Conservation (phyloP, 2,329 filamentous ascomycete species). For the Trichoderma gracile region DNA sequence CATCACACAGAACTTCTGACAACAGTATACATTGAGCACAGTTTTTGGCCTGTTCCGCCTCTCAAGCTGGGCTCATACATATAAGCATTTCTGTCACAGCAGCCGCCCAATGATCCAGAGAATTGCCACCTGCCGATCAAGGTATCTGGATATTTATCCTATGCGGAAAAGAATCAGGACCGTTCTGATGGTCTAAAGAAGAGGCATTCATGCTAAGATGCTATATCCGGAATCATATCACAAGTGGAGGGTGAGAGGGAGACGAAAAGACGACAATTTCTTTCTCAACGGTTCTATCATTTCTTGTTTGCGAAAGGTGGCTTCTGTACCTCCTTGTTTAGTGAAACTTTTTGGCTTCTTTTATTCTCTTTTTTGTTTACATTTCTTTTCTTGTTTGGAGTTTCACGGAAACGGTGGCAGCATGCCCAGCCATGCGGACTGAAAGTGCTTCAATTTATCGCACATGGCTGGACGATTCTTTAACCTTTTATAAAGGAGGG, state of each 20-base stretch:
- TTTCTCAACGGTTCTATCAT: not conserved
- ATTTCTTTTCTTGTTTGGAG: constrained; percentile 16
- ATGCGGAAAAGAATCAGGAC: not conserved
- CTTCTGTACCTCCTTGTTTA: not conserved
- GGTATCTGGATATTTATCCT: not conserved
- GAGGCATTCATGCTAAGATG: not conserved
- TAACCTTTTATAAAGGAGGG: not conserved
- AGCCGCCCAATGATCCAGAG: not conserved
- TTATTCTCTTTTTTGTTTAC: not conserved
- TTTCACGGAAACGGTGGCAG: constrained; percentile 17
- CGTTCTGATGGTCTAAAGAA: not conserved
- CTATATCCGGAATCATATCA: not conserved
- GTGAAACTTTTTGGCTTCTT: not conserved
- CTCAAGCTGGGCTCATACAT: not conserved
- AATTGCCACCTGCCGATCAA: not conserved
- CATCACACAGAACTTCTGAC: not conserved
- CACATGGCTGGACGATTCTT: constrained; percentile 23
- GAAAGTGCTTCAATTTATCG: constrained; percentile 28
- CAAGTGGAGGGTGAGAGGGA: not conserved
- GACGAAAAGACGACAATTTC: no score
- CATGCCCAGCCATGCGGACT: constrained; percentile 26
- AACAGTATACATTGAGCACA: not conserved
- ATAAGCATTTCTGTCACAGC: constrained; percentile 7
- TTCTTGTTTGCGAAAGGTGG: no score
- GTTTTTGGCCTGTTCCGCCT: not conserved